Base-by-base conservation (phyloP, 495 filamentous ascomycete genomes). In the Pseudomonodictys pantanalensis region DNA sequence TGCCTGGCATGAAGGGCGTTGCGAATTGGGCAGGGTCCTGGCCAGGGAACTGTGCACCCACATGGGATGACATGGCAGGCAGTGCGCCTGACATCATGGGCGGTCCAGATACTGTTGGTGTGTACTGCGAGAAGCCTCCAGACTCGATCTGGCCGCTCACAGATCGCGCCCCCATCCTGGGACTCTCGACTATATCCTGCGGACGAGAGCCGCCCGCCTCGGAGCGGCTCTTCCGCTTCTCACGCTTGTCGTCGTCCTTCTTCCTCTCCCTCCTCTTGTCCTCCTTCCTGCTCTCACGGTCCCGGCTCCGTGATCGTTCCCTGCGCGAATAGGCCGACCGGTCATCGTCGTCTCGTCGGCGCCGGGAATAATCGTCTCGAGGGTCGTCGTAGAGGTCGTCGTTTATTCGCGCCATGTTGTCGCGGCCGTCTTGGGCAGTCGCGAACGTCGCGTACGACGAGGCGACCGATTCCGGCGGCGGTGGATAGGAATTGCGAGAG, bases 21-120 rank as follows among this genome's bases (percentile, higher is more conserved):
- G 81, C 57, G 28, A 67, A 72, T 15, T 68, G 53, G 7, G 67
- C 42, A 4, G 81, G 78, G 52, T 82, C 76, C 62, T 85, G 81
- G 29, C 80, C 82, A 15, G 81, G 83, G 59, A 84, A 85, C 56
- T 85, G 82, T 51, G 79, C 76, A 30, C 75, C 66, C 8, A 84
- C 74, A 69, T 84, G 81, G 18, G 83, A 72, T 33, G 80, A 77
- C 56, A 76, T 76, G 0, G 65, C 47, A 50, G 69, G 47, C 26
- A 60, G 38, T 30, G 54, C 47, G 25, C 60, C 60, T 41, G 68
- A 63, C 38, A 72, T 58, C 52, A 58, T 64, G 18, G 60, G 54
- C 7, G 55, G 56, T 51, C 74, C 71, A 28, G 71, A 71, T n/a
- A n/a, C n/a, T 52, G 78, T 74, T 32, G 71, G 75, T 15, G 76